Base-by-base conservation (phyloP, 352 stramenopile species). In the Phytophthora pini region DNA sequence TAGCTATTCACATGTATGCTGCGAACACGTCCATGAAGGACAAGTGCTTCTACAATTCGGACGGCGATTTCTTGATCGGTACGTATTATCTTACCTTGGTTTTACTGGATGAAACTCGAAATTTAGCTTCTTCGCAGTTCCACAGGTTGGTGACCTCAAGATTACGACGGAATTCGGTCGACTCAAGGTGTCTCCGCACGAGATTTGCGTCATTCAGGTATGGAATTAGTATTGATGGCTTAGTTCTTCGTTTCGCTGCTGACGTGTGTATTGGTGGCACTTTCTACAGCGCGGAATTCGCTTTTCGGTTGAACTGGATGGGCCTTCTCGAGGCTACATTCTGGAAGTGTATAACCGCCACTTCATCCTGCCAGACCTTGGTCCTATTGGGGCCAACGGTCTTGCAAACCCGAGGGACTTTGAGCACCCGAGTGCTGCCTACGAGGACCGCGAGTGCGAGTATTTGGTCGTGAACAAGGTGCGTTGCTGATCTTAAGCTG, bases 391-490 rank as follows among this genome's bases (percentile, higher is more conserved):
- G 53, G 90, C 94, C 7, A 99, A 99, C 76, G 96, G 97, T 8
- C 80, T 99, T 12, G 97, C 96, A 2, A 99, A 99, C 80, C 91
- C 94, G 11, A 79, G 95, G 20, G 97, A 99, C 71, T 99, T 99
- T 77, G 81, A 97, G 43, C 81, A 94, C 69, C 97, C 97, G 1
- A 85, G 86, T 7, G 97, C 96, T 24, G 83, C 68, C 34, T 98
- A 90, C 68, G 92, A 98, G 48, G 87, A 98, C 61, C 82, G 85
- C 31, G 89, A 97, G 20, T 82, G 76, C 31, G 76, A 88, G 12
- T 95, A 84, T 47, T 45, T 78, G 41, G 80, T 93, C 5, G 60
- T 92, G 43, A 93, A 90, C 77, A 95, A 92, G 71, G 74, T 82
- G 20, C 20, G 65, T n/a, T 61, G 8, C 8, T 32, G 7, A 32